Base-by-base conservation (phyloP, 768 basidiomycete species). In the Trametes sanguinea region DNA sequence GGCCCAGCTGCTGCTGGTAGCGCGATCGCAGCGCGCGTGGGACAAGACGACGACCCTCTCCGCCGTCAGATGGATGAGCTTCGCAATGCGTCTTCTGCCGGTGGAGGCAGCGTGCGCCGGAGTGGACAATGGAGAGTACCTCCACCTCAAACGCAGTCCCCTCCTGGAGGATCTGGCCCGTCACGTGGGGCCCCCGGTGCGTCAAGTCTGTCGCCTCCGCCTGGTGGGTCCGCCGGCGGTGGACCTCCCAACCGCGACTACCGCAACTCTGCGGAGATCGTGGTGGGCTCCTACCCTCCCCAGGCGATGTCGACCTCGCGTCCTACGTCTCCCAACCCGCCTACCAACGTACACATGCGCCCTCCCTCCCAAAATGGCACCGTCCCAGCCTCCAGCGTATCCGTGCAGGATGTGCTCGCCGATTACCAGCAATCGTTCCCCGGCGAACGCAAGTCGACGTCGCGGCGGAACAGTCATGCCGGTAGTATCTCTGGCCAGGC, bases 341-440 rank as follows among this genome's bases (percentile, higher is more conserved):
- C 89, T 13, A 86, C 80, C n/a, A 84, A 90, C 2, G 89, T 81
- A 7, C 85, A 94, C 71, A 92, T 90, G 84, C 82, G 86, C 50
- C 86, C 90, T 6, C 87, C 85, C 14, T 76, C 64, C 17, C 51
- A 61, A 32, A 51, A 56, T 13, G 40, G 79, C 0, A 71, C 75
- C 3, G 76, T 78, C 33, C 75, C 80, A 2, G 63, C 79, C 6
- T 80, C 80, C 1, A 72, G 79, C 43, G 81, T 85, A n/a, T 79
- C 83, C 0, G 85, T 93, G 16, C 87, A 90, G 58, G 84, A 86
- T n/a, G 86, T 94, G 7, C 74, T 94, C 14, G 78, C 79, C 0
- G 82, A 86, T 65, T 98, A 98, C 69, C 84, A 88, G 30, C 93
- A 94, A 68, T 84, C 88, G 1, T 83, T 98, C 71, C 95, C 95